Evolutionary conservation across 106 monocot genomes (phyloP), one percentile per base, ranked within the genome.

Genomic region (Gastrodia elata): DNA sequence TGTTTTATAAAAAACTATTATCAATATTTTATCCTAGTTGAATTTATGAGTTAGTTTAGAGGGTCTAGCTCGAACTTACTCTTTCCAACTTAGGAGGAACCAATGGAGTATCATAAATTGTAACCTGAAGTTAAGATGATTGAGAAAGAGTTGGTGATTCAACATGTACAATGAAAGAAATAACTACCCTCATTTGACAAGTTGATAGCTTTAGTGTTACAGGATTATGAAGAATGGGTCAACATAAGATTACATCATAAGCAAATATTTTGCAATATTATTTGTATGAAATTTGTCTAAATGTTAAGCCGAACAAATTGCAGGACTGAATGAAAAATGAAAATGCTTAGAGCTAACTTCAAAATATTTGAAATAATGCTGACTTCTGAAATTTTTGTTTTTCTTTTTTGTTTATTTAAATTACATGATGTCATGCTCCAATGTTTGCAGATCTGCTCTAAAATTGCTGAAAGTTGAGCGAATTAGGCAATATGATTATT

Each of bases 401-500:
- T 9, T 58, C 7, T 61, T 18, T 67, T 69, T 2, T 38, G 69
- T 39, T 20, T n/a, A n/a, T n/a, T n/a, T n/a, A n/a, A 38, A 69
- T 69, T 16, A 34, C 40, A 25, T 69, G 38, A 39, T 8, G 40
- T 39, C 25, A n/a, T 74, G n/a, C 36, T 76, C 25, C 1, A 64
- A 14, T 77, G 30, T 58, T 5, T 85, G 73, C 79, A 91, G 91
- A 49, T 84, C 91, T 83, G 87, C 91, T 44, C 48, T 91, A 44
- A 87, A 81, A 49, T 82, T 68, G 57, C 49, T 91, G 44, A 91
- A 91, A 73, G 64, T 57, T 68, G 87, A 91, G 74, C 84, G 91
- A 22, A 68, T 91, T 61, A 91, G 83, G 65, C 73, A 83, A 55
- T 91, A 85, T 79, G 87, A 87, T 68, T 91, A 91, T 71, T 91